Base-by-base conservation (phyloP, 202 grass and related monocot species). In the Setaria italica region DNA sequence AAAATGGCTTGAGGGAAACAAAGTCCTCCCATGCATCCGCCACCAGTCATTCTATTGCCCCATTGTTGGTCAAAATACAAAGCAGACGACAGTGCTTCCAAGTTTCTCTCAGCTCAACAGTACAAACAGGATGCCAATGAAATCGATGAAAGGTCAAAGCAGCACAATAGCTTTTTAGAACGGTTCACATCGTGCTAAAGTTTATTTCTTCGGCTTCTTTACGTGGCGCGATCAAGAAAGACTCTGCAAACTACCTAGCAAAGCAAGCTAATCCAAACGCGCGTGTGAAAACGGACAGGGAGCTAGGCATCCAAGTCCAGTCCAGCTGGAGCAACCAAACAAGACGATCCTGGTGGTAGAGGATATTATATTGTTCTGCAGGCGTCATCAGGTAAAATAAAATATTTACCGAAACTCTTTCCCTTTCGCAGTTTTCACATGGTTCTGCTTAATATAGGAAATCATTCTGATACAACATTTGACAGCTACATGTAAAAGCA, bases 41-140 rank as follows among this genome's bases (percentile, higher is more conserved):
- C 10, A 39, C 13, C 11, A 30, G 11, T 16, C 14, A 10, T 25
- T 25, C 25, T 25, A 25, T 17, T 57, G 8, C 15, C 35, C 9
- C 20, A 19, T 67, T 25, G 25, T 37, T 74, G 71, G 47, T 70
- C 80, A 55, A 34, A 59, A 17, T 57, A 78, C 55, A 64, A 45
- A 81, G 21, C 62, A 70, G 53, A 10, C 74, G 53, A 10, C 74
- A 65, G 57, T 56, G 16, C 33, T 72, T 83, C 56, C 56, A 72
- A 68, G 78, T 82, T 82, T 82, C 53, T 82, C 33, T 78, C 25
- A 88, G 66, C 56, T 39, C 66, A 78, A 79, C 47, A 21, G 21
- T 72, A 49, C 69, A 35, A 77, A 71, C 17, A 54, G 21, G 57
- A 88, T 46, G 53, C 45, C 42, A 70, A 55, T 54, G 79, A 21